Evolutionary conservation across 768 basidiomycete genomes (phyloP).

Genomic region (Tubosaeta sp.): DNA sequence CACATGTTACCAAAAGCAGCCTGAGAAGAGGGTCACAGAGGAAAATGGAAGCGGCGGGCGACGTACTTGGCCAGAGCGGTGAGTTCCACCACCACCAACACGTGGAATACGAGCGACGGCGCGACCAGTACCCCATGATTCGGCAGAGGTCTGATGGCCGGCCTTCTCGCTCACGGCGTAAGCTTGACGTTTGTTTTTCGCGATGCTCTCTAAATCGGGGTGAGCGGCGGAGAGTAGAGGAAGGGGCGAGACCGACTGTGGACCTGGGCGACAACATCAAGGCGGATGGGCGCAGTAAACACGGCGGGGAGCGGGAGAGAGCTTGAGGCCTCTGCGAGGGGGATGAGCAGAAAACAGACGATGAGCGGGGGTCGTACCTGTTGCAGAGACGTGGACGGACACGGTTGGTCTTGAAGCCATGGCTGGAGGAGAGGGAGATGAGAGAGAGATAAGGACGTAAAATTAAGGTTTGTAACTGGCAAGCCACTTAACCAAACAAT

Average conservation of each 20-base stretch:
- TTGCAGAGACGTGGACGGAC: constrained; percentile 69
- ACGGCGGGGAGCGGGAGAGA: constrained; percentile 94
- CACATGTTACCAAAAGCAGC: constrained; percentile 99
- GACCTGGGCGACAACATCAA: constrained; percentile 97
- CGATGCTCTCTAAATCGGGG: constrained; percentile 74
- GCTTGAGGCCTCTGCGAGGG: constrained; percentile 65
- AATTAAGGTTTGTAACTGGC: constrained; percentile 27
- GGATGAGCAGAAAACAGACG: neutral
- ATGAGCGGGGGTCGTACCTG: constrained; percentile 46
- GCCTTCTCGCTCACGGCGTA: constrained; percentile 97
- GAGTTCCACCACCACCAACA: constrained; percentile 98
- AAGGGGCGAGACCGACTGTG: constrained; percentile 78
- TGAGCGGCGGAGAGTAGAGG: neutral
- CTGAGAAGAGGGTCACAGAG: constrained; percentile 34
- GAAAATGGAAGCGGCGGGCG: neutral
- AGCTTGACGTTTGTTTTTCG: constrained; percentile 96
- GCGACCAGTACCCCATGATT: constrained; percentile 99
- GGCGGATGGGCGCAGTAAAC: constrained; percentile 95
- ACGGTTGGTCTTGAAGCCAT: constrained; percentile 96
- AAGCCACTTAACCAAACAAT: constrained; percentile 28
- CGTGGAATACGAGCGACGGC: constrained; percentile 99
- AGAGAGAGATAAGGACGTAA: constrained; percentile 15
- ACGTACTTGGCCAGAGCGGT: constrained; percentile 89
- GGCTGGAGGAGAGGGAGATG: constrained; percentile 34
- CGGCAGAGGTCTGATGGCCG: constrained; percentile 97